Base-by-base conservation (phyloP, 805 yeast genomes). In the Wickerhamomyces bisporus region DNA sequence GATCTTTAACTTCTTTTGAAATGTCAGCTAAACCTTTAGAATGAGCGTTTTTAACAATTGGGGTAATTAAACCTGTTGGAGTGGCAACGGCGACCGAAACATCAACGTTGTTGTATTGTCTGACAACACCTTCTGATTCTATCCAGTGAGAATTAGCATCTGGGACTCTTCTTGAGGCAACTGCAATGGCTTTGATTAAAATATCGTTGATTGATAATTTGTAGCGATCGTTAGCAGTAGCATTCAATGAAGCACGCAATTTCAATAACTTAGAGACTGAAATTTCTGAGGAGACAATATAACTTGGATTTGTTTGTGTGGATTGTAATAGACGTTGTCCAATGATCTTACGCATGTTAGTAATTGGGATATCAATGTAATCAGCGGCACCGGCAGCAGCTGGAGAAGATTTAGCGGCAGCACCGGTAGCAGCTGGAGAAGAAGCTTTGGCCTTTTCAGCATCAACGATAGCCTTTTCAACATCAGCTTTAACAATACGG, bases 31-130 rank as follows among this genome's bases (percentile, higher is more conserved):
- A 76, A 30, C 98, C 98, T 74, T 83, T 86, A 42, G 81, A 52
- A 59, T 93, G 85, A 32, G 95, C 97, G 58, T 81, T 73, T 65
- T 79, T 81, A 51, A 93, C 89, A 55, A 93, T 91, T 50, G 99
- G 99, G 36, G 99, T 93, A 63, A 93, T 82, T 52, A 93, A 75
- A 36, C 99, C 99, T 36, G 95, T 78, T 62, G 98, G 97, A 15
- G 98, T 93, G 44, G 98, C 93, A 47, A 93, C 99, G 29, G 99
- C 99, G 44, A 91, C 97, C 18, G 98, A 88, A 40, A 93, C 95
- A 59, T 93, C 99, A 39, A 91, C 98, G 55, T 78, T 82, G 57
- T 73, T 71, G 77, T 79, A 93, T 69, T 85, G 89, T 72, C 99
- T 86, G 52, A 93, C 86, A 56, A 91, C 82, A 49, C 88, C 87